phyloP scores from a whole-genome alignment of 73 alveolate species.

The Paramecium bursaria region DNA sequence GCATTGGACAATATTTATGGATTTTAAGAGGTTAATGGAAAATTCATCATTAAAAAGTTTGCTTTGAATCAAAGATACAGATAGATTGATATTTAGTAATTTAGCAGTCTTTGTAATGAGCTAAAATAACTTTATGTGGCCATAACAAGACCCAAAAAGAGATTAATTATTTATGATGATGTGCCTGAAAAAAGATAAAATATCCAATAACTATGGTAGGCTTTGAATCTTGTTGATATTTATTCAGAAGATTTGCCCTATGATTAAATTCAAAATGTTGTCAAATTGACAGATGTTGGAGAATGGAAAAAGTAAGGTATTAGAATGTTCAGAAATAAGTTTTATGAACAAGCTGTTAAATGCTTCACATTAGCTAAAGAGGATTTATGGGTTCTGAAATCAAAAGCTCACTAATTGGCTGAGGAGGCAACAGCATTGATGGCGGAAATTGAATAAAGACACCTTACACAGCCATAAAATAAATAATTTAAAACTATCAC shows the following conservation, averaged over 20 bases:
- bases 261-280: no score
- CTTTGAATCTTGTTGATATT: constrained; percentile 73
- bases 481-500: constrained; percentile 47
- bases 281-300: constrained; percentile 13
- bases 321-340: constrained; percentile 84
- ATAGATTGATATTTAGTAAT: constrained; percentile 41
- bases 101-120: constrained; percentile 82
- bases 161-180: constrained; percentile 86
- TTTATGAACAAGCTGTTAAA: constrained; percentile 82
- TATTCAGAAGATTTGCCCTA: no score
- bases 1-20: no score
- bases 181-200: constrained; percentile 73
- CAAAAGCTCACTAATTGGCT: constrained; percentile 78
- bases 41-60: no score
- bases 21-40: no score
- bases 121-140: constrained; percentile 88
- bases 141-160: constrained; percentile 88
- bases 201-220: constrained; percentile 78
- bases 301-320: constrained; percentile 86
- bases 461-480: constrained; percentile 57
- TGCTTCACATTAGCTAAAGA: constrained; percentile 82
- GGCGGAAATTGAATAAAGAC: constrained; percentile 63
- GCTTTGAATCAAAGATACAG: no score
- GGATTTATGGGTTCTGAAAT: constrained; percentile 70
- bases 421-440: constrained; percentile 68